Base-by-base conservation (phyloP, 495 filamentous ascomycete species). In the Melanomma pulvis-pyrius region DNA sequence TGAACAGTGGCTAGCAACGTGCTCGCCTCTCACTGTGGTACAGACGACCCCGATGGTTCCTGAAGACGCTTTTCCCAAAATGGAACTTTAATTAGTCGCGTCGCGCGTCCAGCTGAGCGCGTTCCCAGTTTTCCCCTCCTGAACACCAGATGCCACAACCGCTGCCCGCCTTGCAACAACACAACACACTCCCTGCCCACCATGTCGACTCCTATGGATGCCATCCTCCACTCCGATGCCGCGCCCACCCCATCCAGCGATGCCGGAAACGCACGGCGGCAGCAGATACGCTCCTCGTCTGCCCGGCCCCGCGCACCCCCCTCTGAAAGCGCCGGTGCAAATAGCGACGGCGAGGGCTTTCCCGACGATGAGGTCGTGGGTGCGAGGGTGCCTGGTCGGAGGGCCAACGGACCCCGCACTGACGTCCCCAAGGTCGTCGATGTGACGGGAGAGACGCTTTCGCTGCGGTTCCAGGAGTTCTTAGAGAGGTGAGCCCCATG, bases 381-480 rank as follows among this genome's bases (percentile, higher is more conserved):
- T 11, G 67, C 79, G 5, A 78, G 80, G 63, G 80, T 78, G 30
- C 82, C 82, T 32, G 83, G 85, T 34, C 75, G 87, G 34, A 84
- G 88, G 63, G 76, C 84, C 47, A 82, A 81, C 57, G 87, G 84
- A 73, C 81, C 82, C 24, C 83, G 84, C 61, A 84, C 84, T 41
- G 82, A 85, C 54, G 86, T 97, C 47, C 90, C 92, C 11, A 83
- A 86, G 59, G 92, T 97, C n/a, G 87, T 92, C 44, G 96, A 99
- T 78, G 82, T 84, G 60, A 90, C 92, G 8, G 94, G 91, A 48
- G 87, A 96, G 65, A 89, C 89, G 55, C 88, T 97, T 26, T 91
- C 92, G 72, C 82, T 90, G 61, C 84, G 88, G 22, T 98, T 98
- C 74, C 89, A 96, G 75, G 85, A 86, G 64, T 92, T 98, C 72